phyloP scores from a whole-genome alignment of 1,284 basidiomycete species.

The Caloboletus firmus region DNA sequence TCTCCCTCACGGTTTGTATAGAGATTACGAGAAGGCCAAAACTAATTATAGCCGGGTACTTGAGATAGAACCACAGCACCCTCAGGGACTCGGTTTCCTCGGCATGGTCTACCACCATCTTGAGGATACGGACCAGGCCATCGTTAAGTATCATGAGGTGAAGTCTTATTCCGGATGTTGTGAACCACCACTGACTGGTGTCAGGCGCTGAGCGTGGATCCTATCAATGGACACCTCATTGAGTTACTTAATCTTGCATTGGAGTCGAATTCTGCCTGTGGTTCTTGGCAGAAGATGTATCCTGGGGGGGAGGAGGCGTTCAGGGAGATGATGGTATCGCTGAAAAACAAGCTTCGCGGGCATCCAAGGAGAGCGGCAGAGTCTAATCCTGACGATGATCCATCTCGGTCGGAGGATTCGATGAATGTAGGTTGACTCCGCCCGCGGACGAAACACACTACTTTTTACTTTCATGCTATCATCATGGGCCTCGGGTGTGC shows the following conservation, averaged over 20 bases:
- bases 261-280: conserved; percentile 47
- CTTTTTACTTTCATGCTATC: conserved; percentile 23
- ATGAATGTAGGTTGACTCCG: conserved; percentile 34
- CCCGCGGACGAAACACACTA: conserved; percentile 10
- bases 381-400: conserved; percentile 13
- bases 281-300: conserved; percentile 33
- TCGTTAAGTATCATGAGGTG: conserved; percentile 88
- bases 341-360: conserved; percentile 39
- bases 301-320: conserved; percentile 40
- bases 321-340: conserved; percentile 34
- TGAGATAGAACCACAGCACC: conserved; percentile 76
- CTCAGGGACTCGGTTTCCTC: conserved; percentile 77
- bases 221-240: conserved; percentile 83
- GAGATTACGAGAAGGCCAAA: conserved; percentile 70
- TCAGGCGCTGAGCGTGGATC: conserved; percentile 80
- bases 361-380: conserved; percentile 24
- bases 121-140: conserved; percentile 73
- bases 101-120: conserved; percentile 82
- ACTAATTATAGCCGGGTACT: conserved; percentile 73
- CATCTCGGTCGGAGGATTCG: conserved; percentile 28
- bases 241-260: conserved; percentile 85
- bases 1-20: conserved; percentile 34
- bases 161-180: conserved; percentile 15
- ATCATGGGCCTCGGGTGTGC: not conserved
- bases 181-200: conserved; percentile 12